Evolutionary conservation across 129 eudicot genomes (phyloP), one percentile per base, ranked within the genome.

Genomic region (Pulicaria dysenterica): DNA sequence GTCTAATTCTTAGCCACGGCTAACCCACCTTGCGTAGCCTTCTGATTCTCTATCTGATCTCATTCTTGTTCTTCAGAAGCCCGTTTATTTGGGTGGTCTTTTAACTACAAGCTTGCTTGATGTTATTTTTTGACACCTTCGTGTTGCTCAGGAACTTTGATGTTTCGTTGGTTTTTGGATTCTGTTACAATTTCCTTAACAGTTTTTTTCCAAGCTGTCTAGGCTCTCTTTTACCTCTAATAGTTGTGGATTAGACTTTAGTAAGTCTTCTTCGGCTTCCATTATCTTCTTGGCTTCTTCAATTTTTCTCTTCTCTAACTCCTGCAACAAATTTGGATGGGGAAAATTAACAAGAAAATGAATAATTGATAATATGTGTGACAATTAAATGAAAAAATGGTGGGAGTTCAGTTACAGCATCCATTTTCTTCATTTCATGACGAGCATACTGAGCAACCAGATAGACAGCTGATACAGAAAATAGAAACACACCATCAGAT

Each of bases 361-460:
- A 43, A 80, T 8, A 11, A 40, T 38, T 5, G n/a, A 51, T 24
- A 14, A 76, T 19, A 19, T 31, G 10, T 41, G 49, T 8, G 42
- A 64, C 19, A 34, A 47, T 7, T 57, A 5, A 77, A 65, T 31
- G 69, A 50, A 63, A 58, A 17, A 40, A 12, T 11, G 16, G 54
- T 19, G 40, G 66, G 58, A 60, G 79, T 64, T 69, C 45, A 67
- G 15, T 83, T 88, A 90, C 97, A 64, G 91, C 97, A 10, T 94
- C 97, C 98, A 90, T 93, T 86, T 81, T 90, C 82, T 82, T 90
- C 91, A 90, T 93, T 81, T 93, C 97, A 51, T 75, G 68, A 65
- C 89, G 96, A 60, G 97, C 95, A 86, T 90, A 94, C 47, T 80
- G 87, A 78, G 98, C 98, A 49, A 90, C 89, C 66, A 90, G 78